Evolutionary conservation across 495 filamentous ascomycete species (phyloP).

Genomic region (Pyronema domesticum): DNA sequence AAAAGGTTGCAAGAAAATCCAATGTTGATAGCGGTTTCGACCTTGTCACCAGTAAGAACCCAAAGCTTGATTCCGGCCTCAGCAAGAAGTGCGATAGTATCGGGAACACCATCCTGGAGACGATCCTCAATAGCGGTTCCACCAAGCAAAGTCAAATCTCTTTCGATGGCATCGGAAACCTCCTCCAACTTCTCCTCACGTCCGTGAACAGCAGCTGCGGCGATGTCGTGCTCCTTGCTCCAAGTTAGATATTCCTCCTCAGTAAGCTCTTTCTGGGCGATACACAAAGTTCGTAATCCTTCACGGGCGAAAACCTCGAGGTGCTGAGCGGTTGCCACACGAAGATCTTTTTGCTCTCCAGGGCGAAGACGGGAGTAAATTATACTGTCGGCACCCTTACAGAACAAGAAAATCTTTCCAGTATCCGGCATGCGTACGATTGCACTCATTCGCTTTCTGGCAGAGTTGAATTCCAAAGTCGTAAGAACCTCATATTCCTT

Average conservation of each 20-base stretch:
- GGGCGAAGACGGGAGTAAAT: constrained; percentile 83
- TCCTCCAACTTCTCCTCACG: constrained; percentile 89
- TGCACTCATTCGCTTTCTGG: constrained; percentile 93
- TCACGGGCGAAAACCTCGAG: constrained; percentile 93
- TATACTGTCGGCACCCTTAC: constrained; percentile 94
- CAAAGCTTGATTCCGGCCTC: constrained; percentile 98
- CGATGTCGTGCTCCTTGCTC: constrained; percentile 73
- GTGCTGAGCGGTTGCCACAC: constrained; percentile 73
- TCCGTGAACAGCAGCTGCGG: constrained; percentile 63
- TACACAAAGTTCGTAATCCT: constrained; percentile 84
- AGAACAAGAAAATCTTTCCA: constrained; percentile 78
- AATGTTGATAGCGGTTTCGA: constrained; percentile 99
- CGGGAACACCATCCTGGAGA: constrained; percentile 91
- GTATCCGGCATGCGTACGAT: constrained; percentile 86
- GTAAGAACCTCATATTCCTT: constrained; percentile 74
- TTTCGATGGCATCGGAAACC: constrained; percentile 78
- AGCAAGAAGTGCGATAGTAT: constrained; percentile 82
- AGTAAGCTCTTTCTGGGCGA: constrained; percentile 65
- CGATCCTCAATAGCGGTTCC: constrained; percentile 97
- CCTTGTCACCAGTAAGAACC: constrained; percentile 97
- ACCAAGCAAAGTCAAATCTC: constrained; percentile 72
- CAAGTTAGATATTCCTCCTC: constrained; percentile 79
- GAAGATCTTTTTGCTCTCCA: constrained; percentile 71
- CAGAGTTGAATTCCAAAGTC: constrained; percentile 94
- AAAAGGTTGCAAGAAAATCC: constrained; percentile 97